Percentiles rank a stretch among this genome's conserved stretches.
Evolutionary conservation across 2,329 filamentous ascomycete genomes (phyloP).

Genomic region (Aspergillus sp.): DNA sequence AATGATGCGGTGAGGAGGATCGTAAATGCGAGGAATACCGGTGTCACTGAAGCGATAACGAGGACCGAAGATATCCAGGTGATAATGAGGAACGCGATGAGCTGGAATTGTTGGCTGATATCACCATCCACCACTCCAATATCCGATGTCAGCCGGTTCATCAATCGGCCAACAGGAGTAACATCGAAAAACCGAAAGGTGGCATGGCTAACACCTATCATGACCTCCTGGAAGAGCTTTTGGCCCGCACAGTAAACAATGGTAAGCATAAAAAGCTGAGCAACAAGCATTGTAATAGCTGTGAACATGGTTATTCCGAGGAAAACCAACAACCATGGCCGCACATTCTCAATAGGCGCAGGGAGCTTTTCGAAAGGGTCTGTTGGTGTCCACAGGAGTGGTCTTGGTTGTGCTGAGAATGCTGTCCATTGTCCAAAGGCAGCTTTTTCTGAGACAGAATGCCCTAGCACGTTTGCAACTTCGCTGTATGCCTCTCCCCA

Average conservation of each 20-base stretch:
- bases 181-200: conserved; percentile 90
- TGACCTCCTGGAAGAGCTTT: conserved; percentile 69
- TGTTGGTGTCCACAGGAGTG: conserved; percentile 20
- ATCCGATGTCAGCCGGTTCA: conserved; percentile 89
- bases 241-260: conserved; percentile 79
- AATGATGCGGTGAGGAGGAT: conserved; percentile 67
- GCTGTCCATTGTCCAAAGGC: background rate
- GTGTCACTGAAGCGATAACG: conserved; percentile 78
- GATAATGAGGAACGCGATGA: conserved; percentile 68
- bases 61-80: conserved; percentile 70
- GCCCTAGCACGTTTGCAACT: conserved; percentile 21
- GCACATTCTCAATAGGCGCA: conserved; percentile 64
- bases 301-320: conserved; percentile 64
- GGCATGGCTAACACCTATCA: conserved; percentile 72
- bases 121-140: conserved; percentile 86
- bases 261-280: conserved; percentile 68
- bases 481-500: conserved; percentile 75
- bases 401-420: conserved; percentile 8
- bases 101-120: conserved; percentile 72
- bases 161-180: conserved; percentile 82
- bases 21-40: conserved; percentile 72
- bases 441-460: conserved; percentile 12
- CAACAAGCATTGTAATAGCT: conserved; percentile 59
- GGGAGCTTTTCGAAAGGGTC: conserved; percentile 55
- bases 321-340: conserved; percentile 73